Conservation (phyloP, 2,329 filamentous ascomycete genomes). For the Huntiella savannae region DNA sequence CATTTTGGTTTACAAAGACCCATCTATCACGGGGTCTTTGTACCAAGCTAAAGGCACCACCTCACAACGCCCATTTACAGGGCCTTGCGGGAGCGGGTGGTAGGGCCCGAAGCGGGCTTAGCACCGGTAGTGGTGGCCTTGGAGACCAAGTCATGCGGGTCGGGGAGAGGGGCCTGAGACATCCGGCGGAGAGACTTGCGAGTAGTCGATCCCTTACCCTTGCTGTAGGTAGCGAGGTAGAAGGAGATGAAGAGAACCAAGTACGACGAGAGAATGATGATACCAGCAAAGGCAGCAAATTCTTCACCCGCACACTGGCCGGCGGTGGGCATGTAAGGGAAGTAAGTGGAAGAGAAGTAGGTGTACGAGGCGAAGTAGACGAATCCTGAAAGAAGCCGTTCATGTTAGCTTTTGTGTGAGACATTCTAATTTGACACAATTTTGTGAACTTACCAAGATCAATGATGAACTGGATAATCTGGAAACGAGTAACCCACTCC, state of each 20-base stretch:
- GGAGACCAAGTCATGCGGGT: constrained; percentile 43
- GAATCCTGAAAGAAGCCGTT: constrained; percentile 42
- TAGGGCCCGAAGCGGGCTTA: constrained; percentile 33
- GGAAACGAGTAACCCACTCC: constrained; percentile 95
- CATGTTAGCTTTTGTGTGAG: background rate
- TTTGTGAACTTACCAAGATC: constrained; percentile 54
- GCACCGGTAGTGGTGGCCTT: constrained; percentile 26
- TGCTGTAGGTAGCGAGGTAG: constrained; percentile 93
- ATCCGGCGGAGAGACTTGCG: constrained; percentile 56
- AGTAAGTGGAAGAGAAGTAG: constrained; percentile 90
- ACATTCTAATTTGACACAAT: constrained; percentile 4
- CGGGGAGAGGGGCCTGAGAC: constrained; percentile 51
- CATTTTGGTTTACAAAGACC: too few species aligned
- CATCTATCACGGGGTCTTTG: too few species aligned
- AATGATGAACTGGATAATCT: constrained; percentile 94
- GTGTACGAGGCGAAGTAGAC: constrained; percentile 99
- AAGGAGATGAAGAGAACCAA: constrained; percentile 97
- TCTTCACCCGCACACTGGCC: constrained; percentile 89
- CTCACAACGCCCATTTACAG: constrained; percentile 5
- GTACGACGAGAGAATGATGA: constrained; percentile 84
- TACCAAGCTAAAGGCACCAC: too few species aligned
- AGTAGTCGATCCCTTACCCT: constrained; percentile 61
- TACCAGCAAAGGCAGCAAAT: constrained; percentile 84
- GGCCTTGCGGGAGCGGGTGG: constrained; percentile 52
- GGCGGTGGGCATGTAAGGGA: constrained; percentile 60